Conservation (phyloP, 2,329 filamentous ascomycete species). For the Chalaropsis ovoidea region DNA sequence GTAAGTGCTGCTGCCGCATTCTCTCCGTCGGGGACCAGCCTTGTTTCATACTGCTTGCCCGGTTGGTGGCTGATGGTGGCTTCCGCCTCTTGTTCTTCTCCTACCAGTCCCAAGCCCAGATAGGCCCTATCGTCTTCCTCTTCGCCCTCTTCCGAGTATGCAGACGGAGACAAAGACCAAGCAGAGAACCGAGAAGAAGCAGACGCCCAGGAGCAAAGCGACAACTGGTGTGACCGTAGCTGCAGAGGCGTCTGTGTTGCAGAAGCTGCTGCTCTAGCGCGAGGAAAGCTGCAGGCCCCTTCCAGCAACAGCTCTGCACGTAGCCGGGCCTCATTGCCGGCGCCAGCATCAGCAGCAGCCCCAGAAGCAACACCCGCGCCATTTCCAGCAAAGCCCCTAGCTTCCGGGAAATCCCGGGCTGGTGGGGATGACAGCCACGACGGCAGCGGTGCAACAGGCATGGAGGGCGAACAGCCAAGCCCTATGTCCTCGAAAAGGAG, state of each 20-base stretch:
- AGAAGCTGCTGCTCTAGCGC: conserved; percentile 12
- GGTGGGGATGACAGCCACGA: not conserved
- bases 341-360: not conserved
- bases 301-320: conserved; percentile 7
- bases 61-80: conserved; percentile 3
- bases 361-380: not conserved
- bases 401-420: conserved; percentile 1
- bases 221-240: conserved; percentile 11
- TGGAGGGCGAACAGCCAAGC: not conserved
- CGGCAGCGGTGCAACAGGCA: not conserved
- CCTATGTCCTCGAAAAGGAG: not conserved
- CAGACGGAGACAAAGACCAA: conserved; percentile 14
- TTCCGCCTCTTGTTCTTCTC: not conserved
- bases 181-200: conserved; percentile 8
- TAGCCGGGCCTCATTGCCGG: conserved; percentile 2
- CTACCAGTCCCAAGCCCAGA: not conserved
- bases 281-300: conserved; percentile 8
- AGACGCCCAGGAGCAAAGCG: conserved; percentile 11
- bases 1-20: not conserved
- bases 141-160: not conserved
- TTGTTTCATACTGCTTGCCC: conserved; percentile 6
- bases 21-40: conserved; percentile 6
- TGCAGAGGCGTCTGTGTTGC: conserved; percentile 1
- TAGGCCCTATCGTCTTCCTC: not conserved
- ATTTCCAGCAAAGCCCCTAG: not conserved